phyloP scores from a whole-genome alignment of 495 filamentous ascomycete genomes.

The Neurospora sp. region DNA sequence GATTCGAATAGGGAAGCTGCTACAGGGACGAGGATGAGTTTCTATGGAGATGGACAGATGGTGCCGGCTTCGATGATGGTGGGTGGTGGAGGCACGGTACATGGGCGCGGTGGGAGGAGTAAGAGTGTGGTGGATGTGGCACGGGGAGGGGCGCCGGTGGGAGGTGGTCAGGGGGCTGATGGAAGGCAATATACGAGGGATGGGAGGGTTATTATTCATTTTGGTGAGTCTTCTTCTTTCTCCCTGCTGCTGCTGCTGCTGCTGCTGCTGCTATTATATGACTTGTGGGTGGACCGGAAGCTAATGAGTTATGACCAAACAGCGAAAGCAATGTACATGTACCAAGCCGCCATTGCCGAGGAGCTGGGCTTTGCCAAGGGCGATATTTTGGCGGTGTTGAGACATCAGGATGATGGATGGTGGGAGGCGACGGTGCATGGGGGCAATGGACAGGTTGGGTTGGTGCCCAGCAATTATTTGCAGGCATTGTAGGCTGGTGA shows the following conservation, averaged over 20 bases:
- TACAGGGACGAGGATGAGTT: constrained; percentile 36
- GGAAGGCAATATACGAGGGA: constrained; percentile 68
- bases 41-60: constrained; percentile 42
- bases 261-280: no score
- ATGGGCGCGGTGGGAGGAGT: constrained; percentile 39
- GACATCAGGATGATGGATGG: constrained; percentile 97
- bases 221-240: constrained; percentile 52
- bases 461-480: constrained; percentile 97
- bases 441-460: constrained; percentile 56
- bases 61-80: constrained; percentile 30
- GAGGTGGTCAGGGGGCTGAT: not conserved
- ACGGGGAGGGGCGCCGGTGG: not conserved
- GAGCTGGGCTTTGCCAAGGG: constrained; percentile 92
- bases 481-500: constrained; percentile 48
- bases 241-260: not conserved
- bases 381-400: constrained; percentile 78
- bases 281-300: not conserved
- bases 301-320: constrained; percentile 6
- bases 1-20: constrained; percentile 25
- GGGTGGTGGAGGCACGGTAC: constrained; percentile 34
- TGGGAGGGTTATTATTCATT: constrained; percentile 81
- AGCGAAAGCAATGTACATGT: constrained; percentile 93
- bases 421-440: constrained; percentile 96
- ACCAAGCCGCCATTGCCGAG: constrained; percentile 87
- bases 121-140: constrained; percentile 65